These are phyloP conservation scores for Hypoxylon perforatum DNA, from an alignment of 495 filamentous ascomycete genomes.

Conservation along the genomic window DNA sequence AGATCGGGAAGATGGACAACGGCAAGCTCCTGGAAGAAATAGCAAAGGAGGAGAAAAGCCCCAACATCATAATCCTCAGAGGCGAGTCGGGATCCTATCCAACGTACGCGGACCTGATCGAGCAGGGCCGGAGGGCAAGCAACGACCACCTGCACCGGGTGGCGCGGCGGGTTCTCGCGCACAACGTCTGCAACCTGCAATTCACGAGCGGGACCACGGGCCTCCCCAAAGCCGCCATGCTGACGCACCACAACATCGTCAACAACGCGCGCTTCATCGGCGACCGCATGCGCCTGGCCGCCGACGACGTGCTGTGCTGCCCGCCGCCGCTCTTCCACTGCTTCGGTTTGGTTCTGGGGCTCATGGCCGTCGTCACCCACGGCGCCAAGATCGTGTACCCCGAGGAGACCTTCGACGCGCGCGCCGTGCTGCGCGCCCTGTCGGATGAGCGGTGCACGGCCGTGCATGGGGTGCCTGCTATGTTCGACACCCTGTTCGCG, in stretches of 20 bases:
- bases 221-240: constrained; percentile 78
- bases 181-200: constrained; percentile 75
- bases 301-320: constrained; percentile 73
- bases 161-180: constrained; percentile 61
- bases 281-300: constrained; percentile 72
- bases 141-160: constrained; percentile 46
- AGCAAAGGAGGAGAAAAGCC: constrained; percentile 48
- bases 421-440: constrained; percentile 67
- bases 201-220: constrained; percentile 79
- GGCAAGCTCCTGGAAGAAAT: constrained; percentile 63
- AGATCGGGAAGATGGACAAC: constrained; percentile 68
- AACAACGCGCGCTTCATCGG: constrained; percentile 79
- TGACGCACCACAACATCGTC: constrained; percentile 77
- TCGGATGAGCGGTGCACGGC: constrained; percentile 73
- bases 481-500: constrained; percentile 74
- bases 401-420: constrained; percentile 70
- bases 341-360: constrained; percentile 77
- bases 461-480: constrained; percentile 76
- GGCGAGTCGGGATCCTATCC: constrained; percentile 61
- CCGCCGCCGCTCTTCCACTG: constrained; percentile 79
- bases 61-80: constrained; percentile 66
- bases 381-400: constrained; percentile 75
- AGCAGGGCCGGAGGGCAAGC: constrained; percentile 53
- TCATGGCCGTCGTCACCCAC: constrained; percentile 73
- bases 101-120: constrained; percentile 64